phyloP scores from a whole-genome alignment of 495 filamentous ascomycete species.

The Aspergillus kassunensis region DNA sequence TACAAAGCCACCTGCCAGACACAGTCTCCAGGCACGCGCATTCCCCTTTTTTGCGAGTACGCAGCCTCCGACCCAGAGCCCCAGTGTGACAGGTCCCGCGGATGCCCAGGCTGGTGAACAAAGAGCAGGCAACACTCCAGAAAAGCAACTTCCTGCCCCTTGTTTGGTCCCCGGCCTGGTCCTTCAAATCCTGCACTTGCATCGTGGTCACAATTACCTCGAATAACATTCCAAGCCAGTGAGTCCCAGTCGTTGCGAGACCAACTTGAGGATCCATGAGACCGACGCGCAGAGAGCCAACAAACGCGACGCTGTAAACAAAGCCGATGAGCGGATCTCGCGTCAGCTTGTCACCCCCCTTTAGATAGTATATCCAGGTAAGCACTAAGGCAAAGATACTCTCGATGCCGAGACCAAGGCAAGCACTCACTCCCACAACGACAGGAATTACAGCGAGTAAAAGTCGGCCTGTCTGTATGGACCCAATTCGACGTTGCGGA shows the following conservation, averaged over 20 bases:
- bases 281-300: conserved; percentile 24
- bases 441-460: conserved; percentile 35
- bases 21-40: conserved; percentile 6
- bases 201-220: conserved; percentile 47
- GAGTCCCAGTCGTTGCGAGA: neutral
- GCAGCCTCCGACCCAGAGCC: neutral
- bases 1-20: conserved; percentile 9
- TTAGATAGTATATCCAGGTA: conserved; percentile 52
- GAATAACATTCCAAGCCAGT: conserved; percentile 44
- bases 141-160: conserved; percentile 35
- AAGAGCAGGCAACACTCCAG: conserved; percentile 39
- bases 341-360: conserved; percentile 39
- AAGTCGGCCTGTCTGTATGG: conserved; percentile 28
- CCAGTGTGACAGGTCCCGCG: neutral
- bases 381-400: conserved; percentile 33
- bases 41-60: neutral
- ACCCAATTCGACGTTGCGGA: conserved; percentile 36
- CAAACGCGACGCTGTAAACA: conserved; percentile 34
- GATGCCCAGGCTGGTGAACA: conserved; percentile 21
- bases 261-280: neutral
- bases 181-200: conserved; percentile 49
- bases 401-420: conserved; percentile 34
- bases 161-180: conserved; percentile 42
- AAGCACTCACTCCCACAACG: conserved; percentile 24
- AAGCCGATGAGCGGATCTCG: conserved; percentile 46